A percentile compares a stretch with the other conserved stretches of the same genome.
These are phyloP conservation scores for Collybia mongolica DNA, from an alignment of 768 basidiomycete species.

Conservation along the genomic window DNA sequence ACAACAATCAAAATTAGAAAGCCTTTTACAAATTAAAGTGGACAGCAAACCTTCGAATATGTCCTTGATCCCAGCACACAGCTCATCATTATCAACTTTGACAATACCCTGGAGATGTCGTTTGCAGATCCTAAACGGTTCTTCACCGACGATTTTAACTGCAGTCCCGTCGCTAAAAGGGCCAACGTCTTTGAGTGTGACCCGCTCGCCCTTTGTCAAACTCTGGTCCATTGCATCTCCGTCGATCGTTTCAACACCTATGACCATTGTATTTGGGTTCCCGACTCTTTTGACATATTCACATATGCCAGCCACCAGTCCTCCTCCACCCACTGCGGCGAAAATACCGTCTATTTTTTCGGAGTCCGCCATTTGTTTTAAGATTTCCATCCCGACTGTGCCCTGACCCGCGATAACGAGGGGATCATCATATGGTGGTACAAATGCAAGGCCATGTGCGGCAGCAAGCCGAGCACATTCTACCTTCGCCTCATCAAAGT, in stretches of 20 bases:
- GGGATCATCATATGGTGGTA: slow-evolving; percentile 97
- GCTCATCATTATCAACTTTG: slow-evolving; percentile 90
- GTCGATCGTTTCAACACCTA: slow-evolving; percentile 93
- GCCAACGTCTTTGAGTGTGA: slow-evolving; percentile 86
- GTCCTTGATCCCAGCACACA: slow-evolving; percentile 98
- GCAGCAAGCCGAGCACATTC: slow-evolving; percentile 88
- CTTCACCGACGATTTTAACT: slow-evolving; percentile 92
- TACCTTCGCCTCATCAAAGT: slow-evolving; percentile 95
- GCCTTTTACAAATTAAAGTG: background rate
- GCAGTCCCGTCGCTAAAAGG: slow-evolving; percentile 98
- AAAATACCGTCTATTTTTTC: slow-evolving; percentile 84
- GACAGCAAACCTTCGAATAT: slow-evolving; percentile 82
- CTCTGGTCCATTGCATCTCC: slow-evolving; percentile 93
- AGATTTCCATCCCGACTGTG: slow-evolving; percentile 91
- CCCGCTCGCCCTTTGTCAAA: slow-evolving; percentile 75
- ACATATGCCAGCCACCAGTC: slow-evolving; percentile 85
- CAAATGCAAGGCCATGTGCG: slow-evolving; percentile 77
- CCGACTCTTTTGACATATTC: slow-evolving; percentile 95
- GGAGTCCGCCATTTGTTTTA: slow-evolving; percentile 81
- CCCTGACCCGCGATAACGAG: slow-evolving; percentile 97
- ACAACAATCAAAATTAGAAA: background rate
- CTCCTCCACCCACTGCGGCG: slow-evolving; percentile 91
- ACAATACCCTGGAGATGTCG: slow-evolving; percentile 80
- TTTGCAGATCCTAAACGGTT: slow-evolving; percentile 91
- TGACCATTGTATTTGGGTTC: slow-evolving; percentile 73